Percentiles rank a stretch among this genome's conserved stretches.
Evolutionary conservation across 352 stramenopile genomes (phyloP).

Genomic region (Phytophthora gonapodyides): DNA sequence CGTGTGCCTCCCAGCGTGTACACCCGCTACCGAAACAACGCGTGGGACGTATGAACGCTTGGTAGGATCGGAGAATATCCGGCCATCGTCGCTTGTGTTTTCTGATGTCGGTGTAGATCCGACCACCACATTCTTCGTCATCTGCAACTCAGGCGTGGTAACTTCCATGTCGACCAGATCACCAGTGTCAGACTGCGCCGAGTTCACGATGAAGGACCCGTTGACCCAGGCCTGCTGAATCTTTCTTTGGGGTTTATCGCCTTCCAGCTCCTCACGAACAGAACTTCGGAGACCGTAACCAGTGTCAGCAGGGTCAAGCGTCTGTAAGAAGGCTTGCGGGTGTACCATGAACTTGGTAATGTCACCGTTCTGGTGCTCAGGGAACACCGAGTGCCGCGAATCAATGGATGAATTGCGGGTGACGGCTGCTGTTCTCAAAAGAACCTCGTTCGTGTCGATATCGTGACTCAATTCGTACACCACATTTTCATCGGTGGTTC

Average conservation of each 20-base stretch:
- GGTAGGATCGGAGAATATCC: conserved; percentile 9
- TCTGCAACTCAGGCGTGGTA: conserved; percentile 29
- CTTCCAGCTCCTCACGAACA: conserved; percentile 19
- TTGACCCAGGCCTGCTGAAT: conserved; percentile 39
- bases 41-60: conserved; percentile 28
- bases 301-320: conserved; percentile 10
- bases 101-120: neutral
- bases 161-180: conserved; percentile 49
- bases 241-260: conserved; percentile 1
- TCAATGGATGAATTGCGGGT: conserved; percentile 17
- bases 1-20: conserved; percentile 45
- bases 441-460: conserved; percentile 26
- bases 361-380: conserved; percentile 12
- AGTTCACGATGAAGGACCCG: conserved; percentile 32
- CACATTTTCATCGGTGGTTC: conserved; percentile 41
- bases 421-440: conserved; percentile 37
- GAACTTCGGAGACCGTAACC: conserved; percentile 28
- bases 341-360: conserved; percentile 41
- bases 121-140: conserved; percentile 55
- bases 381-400: conserved; percentile 39
- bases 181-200: conserved; percentile 20
- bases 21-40: conserved; percentile 43
- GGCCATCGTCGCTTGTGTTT: neutral
- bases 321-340: conserved; percentile 53
- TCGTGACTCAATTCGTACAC: conserved; percentile 41